These are phyloP conservation scores for Aspergillus brunneoviolaceus DNA, from an alignment of 2,329 filamentous ascomycete genomes.

Conservation along the genomic window DNA sequence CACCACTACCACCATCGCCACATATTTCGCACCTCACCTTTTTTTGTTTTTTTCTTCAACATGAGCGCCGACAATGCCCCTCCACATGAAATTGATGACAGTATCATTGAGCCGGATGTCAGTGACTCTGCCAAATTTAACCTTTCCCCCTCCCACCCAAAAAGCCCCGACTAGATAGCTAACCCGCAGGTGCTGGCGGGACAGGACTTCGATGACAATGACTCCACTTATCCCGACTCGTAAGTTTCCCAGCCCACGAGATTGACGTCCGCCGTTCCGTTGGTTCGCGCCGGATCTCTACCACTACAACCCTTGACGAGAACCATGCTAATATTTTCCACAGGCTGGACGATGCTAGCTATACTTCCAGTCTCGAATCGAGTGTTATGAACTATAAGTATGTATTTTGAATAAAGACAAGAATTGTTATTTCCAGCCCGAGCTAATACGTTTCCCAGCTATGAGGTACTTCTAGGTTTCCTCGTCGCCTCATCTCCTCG, in stretches of 20 bases:
- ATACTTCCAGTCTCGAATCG: conserved; percentile 33
- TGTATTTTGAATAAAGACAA: conserved; percentile 5
- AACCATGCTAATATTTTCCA: too few species aligned
- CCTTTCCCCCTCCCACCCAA: neutral
- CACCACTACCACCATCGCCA: neutral
- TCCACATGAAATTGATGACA: neutral
- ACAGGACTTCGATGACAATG: conserved; percentile 26
- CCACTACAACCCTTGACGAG: too few species aligned
- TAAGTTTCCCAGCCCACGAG: conserved; percentile 17
- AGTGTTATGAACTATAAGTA: conserved; percentile 33
- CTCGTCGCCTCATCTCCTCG: neutral
- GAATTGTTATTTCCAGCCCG: neutral
- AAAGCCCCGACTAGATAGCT: too few species aligned
- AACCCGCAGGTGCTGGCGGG: neutral
- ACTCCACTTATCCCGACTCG: conserved; percentile 29
- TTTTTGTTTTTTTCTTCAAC: neutral
- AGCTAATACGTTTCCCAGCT: conserved; percentile 23
- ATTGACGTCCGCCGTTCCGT: neutral
- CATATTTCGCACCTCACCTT: neutral
- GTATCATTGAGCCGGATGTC: neutral
- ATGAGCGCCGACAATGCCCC: conserved; percentile 1
- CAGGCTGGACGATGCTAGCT: conserved; percentile 28
- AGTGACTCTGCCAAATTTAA: neutral
- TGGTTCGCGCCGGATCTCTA: conserved; percentile 4
- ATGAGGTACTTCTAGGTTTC: conserved; percentile 26